phyloP scores from a whole-genome alignment of 2,329 filamentous ascomycete genomes.

The Aspergillus pseudonomiae region DNA sequence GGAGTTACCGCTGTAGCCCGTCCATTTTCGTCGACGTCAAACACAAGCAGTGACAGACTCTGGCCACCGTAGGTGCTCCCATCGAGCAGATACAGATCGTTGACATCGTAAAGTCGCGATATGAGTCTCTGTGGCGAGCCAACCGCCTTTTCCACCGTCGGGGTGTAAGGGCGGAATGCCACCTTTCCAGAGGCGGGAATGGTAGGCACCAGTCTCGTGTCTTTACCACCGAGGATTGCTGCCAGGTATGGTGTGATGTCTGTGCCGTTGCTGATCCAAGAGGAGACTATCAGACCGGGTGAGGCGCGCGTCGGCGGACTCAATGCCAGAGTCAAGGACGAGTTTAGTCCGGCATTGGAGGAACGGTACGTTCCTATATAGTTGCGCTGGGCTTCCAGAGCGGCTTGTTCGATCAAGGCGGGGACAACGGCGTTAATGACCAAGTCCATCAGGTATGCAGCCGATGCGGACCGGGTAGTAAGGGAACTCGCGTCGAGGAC shows the following conservation, averaged over 20 bases:
- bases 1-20: constrained; percentile 22
- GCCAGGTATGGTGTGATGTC: constrained; percentile 24
- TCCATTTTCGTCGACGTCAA: constrained; percentile 30
- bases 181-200: constrained; percentile 21
- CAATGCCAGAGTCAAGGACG: constrained; percentile 25
- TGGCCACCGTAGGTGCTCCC: constrained; percentile 25
- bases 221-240: not conserved
- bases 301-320: not conserved
- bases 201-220: constrained; percentile 25
- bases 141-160: constrained; percentile 4
- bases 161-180: constrained; percentile 23
- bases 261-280: constrained; percentile 36
- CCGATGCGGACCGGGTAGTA: constrained; percentile 1
- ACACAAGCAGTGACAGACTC: constrained; percentile 29
- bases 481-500: constrained; percentile 40
- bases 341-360: constrained; percentile 25
- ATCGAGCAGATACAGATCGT: constrained; percentile 24
- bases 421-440: constrained; percentile 35
- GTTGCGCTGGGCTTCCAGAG: constrained; percentile 29
- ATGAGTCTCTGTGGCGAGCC: constrained; percentile 16
- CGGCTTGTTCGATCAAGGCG: constrained; percentile 34
- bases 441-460: constrained; percentile 27
- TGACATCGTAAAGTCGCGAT: constrained; percentile 22
- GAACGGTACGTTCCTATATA: constrained; percentile 34
- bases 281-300: constrained; percentile 30